Evolutionary conservation across 352 stramenopile genomes (phyloP).

Genomic region (Phytopythium mirpurense): DNA sequence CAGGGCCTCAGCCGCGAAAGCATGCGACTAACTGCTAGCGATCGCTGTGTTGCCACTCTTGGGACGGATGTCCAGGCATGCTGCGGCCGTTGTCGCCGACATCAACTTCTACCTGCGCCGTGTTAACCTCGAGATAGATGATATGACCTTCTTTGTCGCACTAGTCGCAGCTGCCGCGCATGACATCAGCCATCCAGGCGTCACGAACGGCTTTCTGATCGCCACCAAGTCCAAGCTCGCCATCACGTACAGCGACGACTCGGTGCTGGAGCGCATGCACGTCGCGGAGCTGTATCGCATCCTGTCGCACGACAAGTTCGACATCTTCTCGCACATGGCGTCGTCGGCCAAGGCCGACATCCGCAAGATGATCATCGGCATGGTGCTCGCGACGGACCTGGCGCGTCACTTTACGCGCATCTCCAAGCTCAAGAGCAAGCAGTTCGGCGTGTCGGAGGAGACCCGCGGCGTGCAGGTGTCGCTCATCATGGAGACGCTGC

Average conservation of each 20-base stretch:
- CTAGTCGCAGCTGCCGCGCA: conserved; percentile 87
- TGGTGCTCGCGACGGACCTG: conserved; percentile 76
- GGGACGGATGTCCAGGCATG: conserved; percentile 27
- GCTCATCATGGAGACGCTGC: conserved; percentile 70
- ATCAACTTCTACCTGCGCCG: conserved; percentile 63
- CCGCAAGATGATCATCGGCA: conserved; percentile 69
- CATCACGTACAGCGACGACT: conserved; percentile 91
- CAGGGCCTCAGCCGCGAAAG: neutral
- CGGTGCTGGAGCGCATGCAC: conserved; percentile 80
- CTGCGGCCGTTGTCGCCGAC: conserved; percentile 51
- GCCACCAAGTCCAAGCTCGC: conserved; percentile 85
- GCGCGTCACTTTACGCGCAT: conserved; percentile 68
- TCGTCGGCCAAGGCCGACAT: conserved; percentile 23
- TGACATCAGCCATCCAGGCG: conserved; percentile 89
- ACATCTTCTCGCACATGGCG: conserved; percentile 54
- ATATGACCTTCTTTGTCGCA: conserved; percentile 49
- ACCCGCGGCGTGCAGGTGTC: conserved; percentile 41
- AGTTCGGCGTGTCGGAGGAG: conserved; percentile 48
- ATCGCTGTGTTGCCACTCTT: neutral
- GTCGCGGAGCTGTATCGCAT: conserved; percentile 62
- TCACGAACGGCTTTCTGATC: conserved; percentile 90
- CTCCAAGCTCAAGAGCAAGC: conserved; percentile 65
- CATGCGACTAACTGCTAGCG: neutral
- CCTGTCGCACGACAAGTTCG: conserved; percentile 50
- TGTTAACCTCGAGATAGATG: conserved; percentile 51